These are phyloP conservation scores for Nitzschia sp. DNA, from an alignment of 108 stramenopile species.

Conservation along the genomic window DNA sequence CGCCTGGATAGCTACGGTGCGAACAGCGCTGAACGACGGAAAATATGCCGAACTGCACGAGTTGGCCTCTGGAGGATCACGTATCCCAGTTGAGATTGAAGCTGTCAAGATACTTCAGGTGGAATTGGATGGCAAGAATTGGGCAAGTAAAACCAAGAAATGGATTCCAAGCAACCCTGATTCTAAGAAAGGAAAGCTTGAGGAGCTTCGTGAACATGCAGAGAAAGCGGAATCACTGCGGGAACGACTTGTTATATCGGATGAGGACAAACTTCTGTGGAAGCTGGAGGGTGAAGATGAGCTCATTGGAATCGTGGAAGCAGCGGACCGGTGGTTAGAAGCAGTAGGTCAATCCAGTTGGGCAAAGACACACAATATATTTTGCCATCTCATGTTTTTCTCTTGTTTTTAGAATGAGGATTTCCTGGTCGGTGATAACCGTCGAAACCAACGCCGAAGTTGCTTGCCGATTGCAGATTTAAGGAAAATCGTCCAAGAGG, in stretches of 20 bases:
- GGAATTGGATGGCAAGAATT: slow-evolving; percentile 74
- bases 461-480: slow-evolving; percentile 54
- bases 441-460: slow-evolving; percentile 37
- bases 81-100: slow-evolving; percentile 76
- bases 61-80: slow-evolving; percentile 62
- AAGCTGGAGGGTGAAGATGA: slow-evolving; percentile 57
- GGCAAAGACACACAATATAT: background rate
- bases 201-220: slow-evolving; percentile 68
- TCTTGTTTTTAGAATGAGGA: slow-evolving; percentile 43
- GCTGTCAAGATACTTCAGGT: slow-evolving; percentile 67
- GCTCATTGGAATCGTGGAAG: slow-evolving; percentile 48
- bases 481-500: slow-evolving; percentile 53
- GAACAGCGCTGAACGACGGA: slow-evolving; percentile 46
- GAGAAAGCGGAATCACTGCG: slow-evolving; percentile 60
- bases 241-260: slow-evolving; percentile 46
- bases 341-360: slow-evolving; percentile 38
- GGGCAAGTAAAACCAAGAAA: slow-evolving; percentile 61
- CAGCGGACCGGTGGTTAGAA: slow-evolving; percentile 67
- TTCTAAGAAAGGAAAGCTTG: slow-evolving; percentile 65
- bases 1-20: slow-evolving; percentile 51
- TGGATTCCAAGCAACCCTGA: slow-evolving; percentile 55
- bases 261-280: slow-evolving; percentile 52
- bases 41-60: slow-evolving; percentile 42
- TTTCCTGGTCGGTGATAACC: slow-evolving; percentile 63
- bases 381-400: slow-evolving; percentile 4